Percentiles rank a stretch among this genome's conserved stretches.
phyloP scores from a whole-genome alignment of 2,329 filamentous ascomycete genomes.

The Penicillium corylophilum region DNA sequence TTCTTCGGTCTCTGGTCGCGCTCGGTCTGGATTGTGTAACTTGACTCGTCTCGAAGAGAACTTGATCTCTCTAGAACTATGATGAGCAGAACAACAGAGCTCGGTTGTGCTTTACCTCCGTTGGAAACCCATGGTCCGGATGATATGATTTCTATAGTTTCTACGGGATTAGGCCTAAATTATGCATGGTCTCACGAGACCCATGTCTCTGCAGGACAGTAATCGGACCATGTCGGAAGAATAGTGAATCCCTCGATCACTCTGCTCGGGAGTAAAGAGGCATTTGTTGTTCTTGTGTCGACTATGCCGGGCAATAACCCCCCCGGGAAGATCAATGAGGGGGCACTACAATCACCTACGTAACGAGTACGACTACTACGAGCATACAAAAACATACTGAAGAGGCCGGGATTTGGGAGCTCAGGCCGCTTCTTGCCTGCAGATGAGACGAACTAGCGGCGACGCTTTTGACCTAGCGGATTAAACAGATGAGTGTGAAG shows the following conservation, averaged over 20 bases:
- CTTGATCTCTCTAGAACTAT: background rate
- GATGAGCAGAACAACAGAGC: background rate
- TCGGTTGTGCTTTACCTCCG: background rate
- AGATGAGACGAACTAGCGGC: constrained; percentile 9
- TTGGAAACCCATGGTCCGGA: background rate
- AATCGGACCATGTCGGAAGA: background rate
- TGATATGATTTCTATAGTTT: background rate
- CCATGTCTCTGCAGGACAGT: background rate
- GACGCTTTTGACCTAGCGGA: constrained; percentile 14
- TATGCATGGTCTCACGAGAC: background rate
- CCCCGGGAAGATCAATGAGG: constrained; percentile 10
- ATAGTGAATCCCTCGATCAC: background rate
- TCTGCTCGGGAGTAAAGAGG: background rate
- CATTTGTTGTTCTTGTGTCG: constrained; percentile 13
- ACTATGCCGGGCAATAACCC: constrained; percentile 4
- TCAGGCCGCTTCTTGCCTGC: constrained; percentile 22
- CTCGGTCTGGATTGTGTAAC: constrained; percentile 20
- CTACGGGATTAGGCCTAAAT: background rate
- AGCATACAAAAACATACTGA: background rate
- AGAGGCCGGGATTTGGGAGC: constrained; percentile 5
- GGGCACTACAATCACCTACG: constrained; percentile 6
- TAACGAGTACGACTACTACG: background rate
- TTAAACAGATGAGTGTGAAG: constrained; percentile 9
- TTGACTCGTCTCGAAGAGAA: constrained; percentile 15
- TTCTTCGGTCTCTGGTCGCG: constrained; percentile 1